Conservation (phyloP, 768 basidiomycete genomes). For the Russula griseocarnosa region DNA sequence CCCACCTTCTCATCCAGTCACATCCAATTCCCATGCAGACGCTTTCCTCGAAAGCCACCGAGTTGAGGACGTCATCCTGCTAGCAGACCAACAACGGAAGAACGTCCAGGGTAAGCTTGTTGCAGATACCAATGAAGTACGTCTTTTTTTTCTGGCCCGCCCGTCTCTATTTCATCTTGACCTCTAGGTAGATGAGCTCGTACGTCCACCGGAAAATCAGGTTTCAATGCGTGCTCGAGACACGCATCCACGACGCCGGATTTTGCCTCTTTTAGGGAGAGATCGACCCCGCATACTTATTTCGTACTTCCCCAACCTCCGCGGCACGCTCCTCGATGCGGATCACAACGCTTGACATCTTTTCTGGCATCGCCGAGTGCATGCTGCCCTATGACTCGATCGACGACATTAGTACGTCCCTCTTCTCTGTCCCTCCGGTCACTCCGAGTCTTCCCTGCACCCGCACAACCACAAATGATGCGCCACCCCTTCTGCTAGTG, state of each 20-base stretch:
- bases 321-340: slow-evolving; percentile 54
- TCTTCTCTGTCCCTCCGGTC: not conserved
- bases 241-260: slow-evolving; percentile 79
- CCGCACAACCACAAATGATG: slow-evolving; percentile 30
- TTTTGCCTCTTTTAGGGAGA: slow-evolving; percentile 72
- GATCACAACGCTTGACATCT: slow-evolving; percentile 63
- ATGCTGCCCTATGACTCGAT: slow-evolving; percentile 67
- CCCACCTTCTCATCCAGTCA: slow-evolving; percentile 67
- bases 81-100: slow-evolving; percentile 59
- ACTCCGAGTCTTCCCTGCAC: slow-evolving; percentile 25
- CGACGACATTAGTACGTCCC: slow-evolving; percentile 81
- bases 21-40: slow-evolving; percentile 69
- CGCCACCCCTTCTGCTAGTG: slow-evolving; percentile 45
- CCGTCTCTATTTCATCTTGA: not conserved
- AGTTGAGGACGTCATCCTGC: slow-evolving; percentile 57
- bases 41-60: slow-evolving; percentile 59
- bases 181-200: slow-evolving; percentile 58
- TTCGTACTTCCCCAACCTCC: slow-evolving; percentile 74
- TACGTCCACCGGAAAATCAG: slow-evolving; percentile 82
- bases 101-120: slow-evolving; percentile 51
- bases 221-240: slow-evolving; percentile 72
- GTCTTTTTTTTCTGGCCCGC: not conserved
- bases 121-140: slow-evolving; percentile 55
- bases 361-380: slow-evolving; percentile 66
- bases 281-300: slow-evolving; percentile 77